Evolutionary conservation across 2,329 filamentous ascomycete genomes (phyloP), one percentile per base, ranked within the genome.

Genomic region (Gremmenia infestans): DNA sequence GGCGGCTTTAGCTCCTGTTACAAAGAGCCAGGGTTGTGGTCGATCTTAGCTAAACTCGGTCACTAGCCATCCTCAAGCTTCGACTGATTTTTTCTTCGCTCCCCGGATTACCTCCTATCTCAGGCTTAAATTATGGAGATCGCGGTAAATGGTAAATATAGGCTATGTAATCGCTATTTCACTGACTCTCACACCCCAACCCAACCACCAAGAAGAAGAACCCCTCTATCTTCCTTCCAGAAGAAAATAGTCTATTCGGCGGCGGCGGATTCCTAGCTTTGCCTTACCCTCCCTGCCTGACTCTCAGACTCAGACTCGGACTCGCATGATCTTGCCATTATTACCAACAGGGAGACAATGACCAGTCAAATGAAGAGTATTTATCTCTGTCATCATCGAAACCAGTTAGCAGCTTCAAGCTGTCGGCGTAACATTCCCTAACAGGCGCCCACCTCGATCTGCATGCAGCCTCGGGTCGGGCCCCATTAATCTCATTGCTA

Each of bases 11-110:
- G 22, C 14, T 8, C 7, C 32, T 17, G 19, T 52, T 23, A 37
- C 43, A 52, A 54, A 19, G 45, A 52, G 52, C 12, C 35, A 19
- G 42, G 51, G 51, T 54, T 17, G 35, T 17, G 45, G 52, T 42
- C 43, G 56, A 58, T 58, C 56, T 37, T 52, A 39, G 55, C 55
- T 43, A 55, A 39, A 52, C 45, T 49, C 56, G 56, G 56, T 48
- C 56, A 17, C 36, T 45, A 49, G 28, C 35, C n/a, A 28, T 19
- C 23, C 9, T n/a, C n/a, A 32, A 12, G 48, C 22, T 25, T 39
- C 28, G 17, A 14, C 15, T 4, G 32, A 37, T 25, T 52, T 55
- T 51, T 57, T 17, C 9, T 11, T 3, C 2, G 9, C 9, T 9
- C 28, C 28, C 25, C 40, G 32, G 53, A 23, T 52, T 51, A 6